Base-by-base conservation (phyloP, 176 grass and related monocot genomes). In the Musa schizocarpa region DNA sequence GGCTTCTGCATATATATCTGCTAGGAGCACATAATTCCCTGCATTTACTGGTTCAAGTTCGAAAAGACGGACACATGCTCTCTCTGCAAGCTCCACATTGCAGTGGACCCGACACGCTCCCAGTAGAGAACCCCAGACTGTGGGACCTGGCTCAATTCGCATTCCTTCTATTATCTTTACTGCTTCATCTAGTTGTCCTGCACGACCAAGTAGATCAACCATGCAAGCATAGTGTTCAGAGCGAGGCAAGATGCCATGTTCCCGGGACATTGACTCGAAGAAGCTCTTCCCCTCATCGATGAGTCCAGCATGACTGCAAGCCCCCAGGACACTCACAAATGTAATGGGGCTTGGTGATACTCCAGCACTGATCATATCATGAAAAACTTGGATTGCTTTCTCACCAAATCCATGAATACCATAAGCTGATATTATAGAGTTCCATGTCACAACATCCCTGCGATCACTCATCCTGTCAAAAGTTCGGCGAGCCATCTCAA, bases 11-110 rank as follows among this genome's bases (percentile, higher is more conserved):
- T 93, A 98, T 52, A 98, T 90, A 78, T 91, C 94, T 74, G 90
- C 86, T 55, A 93, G 76, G 21, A 98, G 82, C n/a, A 93, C 83
- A 82, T 97, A 97, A 68, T 97, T 97, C 66, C 90, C 94, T 11
- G 94, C 85, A 86, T 97, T 97, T 53, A 52, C 74, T 11, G 94
- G 94, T 74, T 97, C 94, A 25, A 93, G 90, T 53, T 97, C 79
- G 48, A 97, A 91, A 19, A 97, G 86, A 83, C 54, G 86, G 55
- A 81, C 83, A 56, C 87, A 97, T 26, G 94, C 90, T 86, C 87
- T 79, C 88, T 91, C 90, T 0, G 84, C 88, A 34, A 88, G 89
- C 74, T 97, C 88, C 50, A 91, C 85, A 70, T 89, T 82, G 14
- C 77, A 75, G 85, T 89, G 88, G 61, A 92, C 93, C 57, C 94